Percentiles rank a stretch among this genome's conserved stretches.
Evolutionary conservation across 495 filamentous ascomycete species (phyloP).

Genomic region (Penicillium coffeae): DNA sequence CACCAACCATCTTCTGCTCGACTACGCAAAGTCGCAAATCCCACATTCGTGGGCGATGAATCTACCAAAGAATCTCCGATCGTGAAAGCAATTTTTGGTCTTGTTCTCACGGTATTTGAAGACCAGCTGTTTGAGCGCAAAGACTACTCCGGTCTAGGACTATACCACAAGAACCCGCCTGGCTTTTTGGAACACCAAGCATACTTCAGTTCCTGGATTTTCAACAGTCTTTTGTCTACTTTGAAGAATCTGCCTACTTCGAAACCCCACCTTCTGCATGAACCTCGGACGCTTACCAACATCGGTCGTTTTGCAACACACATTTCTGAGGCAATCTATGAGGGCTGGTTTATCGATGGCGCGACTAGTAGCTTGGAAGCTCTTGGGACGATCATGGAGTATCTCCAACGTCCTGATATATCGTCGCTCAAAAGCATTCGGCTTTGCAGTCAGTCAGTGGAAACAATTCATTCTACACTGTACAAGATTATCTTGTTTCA

Average conservation of each 20-base stretch:
- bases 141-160: conserved; percentile 84
- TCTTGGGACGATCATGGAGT: conserved; percentile 77
- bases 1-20: conserved; percentile 54
- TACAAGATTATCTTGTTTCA: conserved; percentile 72
- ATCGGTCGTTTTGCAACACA: conserved; percentile 74
- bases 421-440: conserved; percentile 77
- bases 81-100: conserved; percentile 68
- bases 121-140: conserved; percentile 80
- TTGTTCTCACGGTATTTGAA: conserved; percentile 72
- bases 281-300: conserved; percentile 82
- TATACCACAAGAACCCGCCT: conserved; percentile 86
- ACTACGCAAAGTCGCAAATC: conserved; percentile 55
- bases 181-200: conserved; percentile 92
- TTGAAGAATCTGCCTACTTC: conserved; percentile 66
- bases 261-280: conserved; percentile 66
- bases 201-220: conserved; percentile 87
- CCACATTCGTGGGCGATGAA: conserved; percentile 32
- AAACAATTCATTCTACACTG: conserved; percentile 69
- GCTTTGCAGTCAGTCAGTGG: conserved; percentile 76
- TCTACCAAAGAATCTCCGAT: conserved; percentile 61
- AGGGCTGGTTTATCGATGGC: conserved; percentile 92
- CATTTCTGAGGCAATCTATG: conserved; percentile 83
- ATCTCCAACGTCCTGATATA: conserved; percentile 82
- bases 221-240: conserved; percentile 68
- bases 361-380: conserved; percentile 75